Base-by-base conservation (phyloP, 2,329 filamentous ascomycete species). In the Lachnellula occidentalis region DNA sequence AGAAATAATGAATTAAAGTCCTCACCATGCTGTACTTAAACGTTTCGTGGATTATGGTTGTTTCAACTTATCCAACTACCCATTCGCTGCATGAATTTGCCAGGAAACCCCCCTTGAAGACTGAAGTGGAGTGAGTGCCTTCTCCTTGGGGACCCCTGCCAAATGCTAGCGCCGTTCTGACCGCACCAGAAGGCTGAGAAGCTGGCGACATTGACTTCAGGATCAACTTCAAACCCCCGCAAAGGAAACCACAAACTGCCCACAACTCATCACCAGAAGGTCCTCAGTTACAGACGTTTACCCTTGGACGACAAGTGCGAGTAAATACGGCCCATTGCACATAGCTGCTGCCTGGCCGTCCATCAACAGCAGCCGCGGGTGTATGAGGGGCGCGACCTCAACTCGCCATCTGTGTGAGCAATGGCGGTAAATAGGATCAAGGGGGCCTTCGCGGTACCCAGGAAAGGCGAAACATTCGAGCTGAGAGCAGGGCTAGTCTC, bases 401-500 rank as follows among this genome's bases (percentile, higher is more conserved):
- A 59, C 70, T 70, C 67, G 64, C 66, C 66, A 76, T 67, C 64
- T 64, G 62, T 65, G 64, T 67, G 66, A 69, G 58, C 69, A 66
- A 96, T 95, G 90, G 92, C 94, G 70, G 92, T 97, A 72, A 97
- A 94, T 77, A 88, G 92, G 73, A 94, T 99, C 73, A 86, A 88
- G 71, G 92, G 88, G 74, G 94, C 92, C 68, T 96, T 99, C 73
- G 87, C 90, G 71, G 86, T 86, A 71, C 94, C 94, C 66, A 85
- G 87, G 69, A 99, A 99, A 78, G 94, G 94, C 72, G 94, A 99
- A 77, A 99, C 94, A 15, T 97, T 96, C 71, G 94, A 99, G 79
- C 77, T 99, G 74, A 87, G 94, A 72, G 90, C 92, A 61, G 94
- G 94, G 39, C 78, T 99, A 71, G 94, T 95, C 61, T 99, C 94